Conservation (phyloP, 164 flowering plant species). For the Nymphaea colorata region DNA sequence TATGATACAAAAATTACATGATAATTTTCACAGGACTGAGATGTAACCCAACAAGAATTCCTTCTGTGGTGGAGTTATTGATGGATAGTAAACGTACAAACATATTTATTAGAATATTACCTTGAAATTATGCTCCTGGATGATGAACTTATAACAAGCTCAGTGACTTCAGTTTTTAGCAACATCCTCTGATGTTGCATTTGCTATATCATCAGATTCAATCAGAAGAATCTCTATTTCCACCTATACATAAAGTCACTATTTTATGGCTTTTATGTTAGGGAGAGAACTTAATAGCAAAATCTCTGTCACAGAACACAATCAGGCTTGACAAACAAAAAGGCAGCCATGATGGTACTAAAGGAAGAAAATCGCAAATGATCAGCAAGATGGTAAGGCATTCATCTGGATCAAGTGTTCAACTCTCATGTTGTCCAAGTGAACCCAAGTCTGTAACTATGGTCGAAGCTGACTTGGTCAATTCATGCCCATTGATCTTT, state of each 20-base stretch:
- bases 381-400: no score
- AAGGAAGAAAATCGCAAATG: no score
- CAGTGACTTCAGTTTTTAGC: constrained; percentile 18
- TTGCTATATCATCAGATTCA: constrained; percentile 66
- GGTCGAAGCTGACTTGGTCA: no score
- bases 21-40: neutral
- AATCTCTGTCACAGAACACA: no score
- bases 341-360: no score
- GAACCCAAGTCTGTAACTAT: no score
- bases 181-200: constrained; percentile 47
- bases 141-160: constrained; percentile 72
- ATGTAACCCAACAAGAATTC: neutral
- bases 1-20: no score
- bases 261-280: neutral
- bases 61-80: neutral
- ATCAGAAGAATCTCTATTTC: constrained; percentile 41
- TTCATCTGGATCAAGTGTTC: no score
- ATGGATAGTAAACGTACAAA: neutral
- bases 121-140: constrained; percentile 47
- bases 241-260: constrained; percentile 29
- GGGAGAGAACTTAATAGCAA: neutral
- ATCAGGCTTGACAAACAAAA: no score
- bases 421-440: no score
- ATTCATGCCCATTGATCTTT: no score
- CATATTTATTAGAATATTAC: constrained; percentile 16